Evolutionary conservation across 73 alveolate genomes (phyloP), one percentile per base, ranked within the genome.

Genomic region (Blepharisma stoltei): DNA sequence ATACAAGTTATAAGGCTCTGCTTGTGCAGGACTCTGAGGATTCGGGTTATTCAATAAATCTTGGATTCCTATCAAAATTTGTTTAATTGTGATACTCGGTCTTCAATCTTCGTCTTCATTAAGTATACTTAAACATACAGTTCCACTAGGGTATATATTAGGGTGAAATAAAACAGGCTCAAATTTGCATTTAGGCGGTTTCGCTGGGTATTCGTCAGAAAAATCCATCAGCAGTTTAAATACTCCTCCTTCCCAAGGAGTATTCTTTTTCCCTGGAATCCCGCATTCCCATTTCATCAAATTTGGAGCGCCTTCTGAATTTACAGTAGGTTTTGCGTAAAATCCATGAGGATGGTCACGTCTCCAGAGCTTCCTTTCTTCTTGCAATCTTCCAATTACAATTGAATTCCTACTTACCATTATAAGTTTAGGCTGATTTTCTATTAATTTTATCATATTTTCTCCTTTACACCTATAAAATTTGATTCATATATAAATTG

Each of bases 51-150:
- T 98, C 48, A 94, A 87, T 47, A 94, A 85, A 54, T 92, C 97
- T 86, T 92, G 95, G 27, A 78, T 87, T 20, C 99, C 99, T 32
- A 92, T 81, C 66, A 94, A 90, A 55, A 94, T 88, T 88, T 89
- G 92, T 47, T 84, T 82, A 25, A 95, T 88, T 54, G 98, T 92
- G 69, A 95, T 84, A 77, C 97, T 89, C 32, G 99, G 97, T 82
- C 96, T 92, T 98, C 99, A 95, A 78, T 94, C 99, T 85, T 94
- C 99, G 71, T 95, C 99, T 81, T 95, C 99, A 78, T 95, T 94
- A 11, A 95, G 89, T 71, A 95, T 95, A 70, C 96, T 83, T 76
- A 95, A 82, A 71, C 99, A 95, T 37, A 95, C 98, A 8, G 98
- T 92, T 37, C 99, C 99, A 50, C 97, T 86, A 18, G 99, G 99